Evolutionary conservation across 257 asterid species (phyloP).

Genomic region (Anisodus tanguticus): DNA sequence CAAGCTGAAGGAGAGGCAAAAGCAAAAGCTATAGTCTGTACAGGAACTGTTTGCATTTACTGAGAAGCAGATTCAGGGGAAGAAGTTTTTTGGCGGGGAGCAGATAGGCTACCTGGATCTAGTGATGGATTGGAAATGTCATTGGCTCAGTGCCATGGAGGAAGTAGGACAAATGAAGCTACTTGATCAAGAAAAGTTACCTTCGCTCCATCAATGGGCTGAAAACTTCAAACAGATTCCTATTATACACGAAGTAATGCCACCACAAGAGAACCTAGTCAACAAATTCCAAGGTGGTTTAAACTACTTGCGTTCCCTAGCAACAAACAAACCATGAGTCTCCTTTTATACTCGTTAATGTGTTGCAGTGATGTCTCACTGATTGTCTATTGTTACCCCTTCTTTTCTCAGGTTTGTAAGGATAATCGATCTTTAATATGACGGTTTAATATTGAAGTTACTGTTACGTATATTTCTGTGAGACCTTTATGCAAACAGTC

Average conservation of each 20-base stretch:
- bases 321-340: conserved; percentile 17
- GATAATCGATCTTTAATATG: not conserved
- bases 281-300: conserved; percentile 46
- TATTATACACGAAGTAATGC: conserved; percentile 41
- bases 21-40: conserved; percentile 41
- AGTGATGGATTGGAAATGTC: conserved; percentile 48
- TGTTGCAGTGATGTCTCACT: not conserved
- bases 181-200: conserved; percentile 41
- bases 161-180: conserved; percentile 51
- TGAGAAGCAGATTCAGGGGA: conserved; percentile 52
- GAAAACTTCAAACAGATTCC: conserved; percentile 44
- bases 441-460: not conserved
- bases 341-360: not conserved
- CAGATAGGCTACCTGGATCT: conserved; percentile 54
- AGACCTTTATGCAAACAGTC: not conserved
- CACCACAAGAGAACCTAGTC: conserved; percentile 40
- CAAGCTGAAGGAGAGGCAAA: conserved; percentile 42
- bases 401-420: conserved; percentile 2
- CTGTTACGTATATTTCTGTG: not conserved
- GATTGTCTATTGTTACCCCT: not conserved
- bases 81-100: conserved; percentile 48
- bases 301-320: conserved; percentile 46
- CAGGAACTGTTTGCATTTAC: conserved; percentile 34
- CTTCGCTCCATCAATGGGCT: conserved; percentile 46
- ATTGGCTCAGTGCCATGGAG: conserved; percentile 52